These are phyloP conservation scores for Neostapfia colusana DNA, from an alignment of 176 grass and related monocot genomes.

Conservation along the genomic window DNA sequence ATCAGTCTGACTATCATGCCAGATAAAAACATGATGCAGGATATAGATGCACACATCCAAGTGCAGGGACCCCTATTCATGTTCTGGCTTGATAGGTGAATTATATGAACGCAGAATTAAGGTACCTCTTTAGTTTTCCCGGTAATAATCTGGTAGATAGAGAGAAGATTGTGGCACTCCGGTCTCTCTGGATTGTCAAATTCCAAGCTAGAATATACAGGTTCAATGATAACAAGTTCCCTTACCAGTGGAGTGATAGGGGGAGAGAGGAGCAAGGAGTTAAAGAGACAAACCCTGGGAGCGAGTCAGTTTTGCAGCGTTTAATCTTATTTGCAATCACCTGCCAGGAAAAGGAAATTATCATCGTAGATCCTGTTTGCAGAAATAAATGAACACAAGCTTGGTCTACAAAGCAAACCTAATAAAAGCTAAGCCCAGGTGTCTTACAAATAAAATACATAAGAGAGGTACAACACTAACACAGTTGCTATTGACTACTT, in stretches of 20 bases:
- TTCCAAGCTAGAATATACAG: slow-evolving; percentile 63
- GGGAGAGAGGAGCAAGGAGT: neutral
- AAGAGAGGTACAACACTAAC: slow-evolving; percentile 10
- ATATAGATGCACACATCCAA: slow-evolving; percentile 25
- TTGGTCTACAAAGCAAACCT: neutral
- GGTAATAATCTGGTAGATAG: slow-evolving; percentile 78
- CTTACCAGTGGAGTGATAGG: neutral
- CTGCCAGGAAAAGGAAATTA: slow-evolving; percentile 47
- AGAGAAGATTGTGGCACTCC: slow-evolving; percentile 96
- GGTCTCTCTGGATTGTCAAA: slow-evolving; percentile 93
- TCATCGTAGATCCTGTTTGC: slow-evolving; percentile 31
- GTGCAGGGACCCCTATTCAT: slow-evolving; percentile 13
- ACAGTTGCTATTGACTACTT: slow-evolving; percentile 35
- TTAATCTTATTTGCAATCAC: slow-evolving; percentile 93
- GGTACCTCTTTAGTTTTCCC: slow-evolving; percentile 90
- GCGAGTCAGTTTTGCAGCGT: slow-evolving; percentile 92
- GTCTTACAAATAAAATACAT: neutral
- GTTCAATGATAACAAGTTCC: slow-evolving; percentile 24
- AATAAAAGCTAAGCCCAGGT: neutral
- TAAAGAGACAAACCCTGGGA: slow-evolving; percentile 63
- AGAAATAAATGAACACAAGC: slow-evolving; percentile 5
- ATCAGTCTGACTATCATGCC: slow-evolving; percentile 13
- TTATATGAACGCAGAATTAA: neutral
- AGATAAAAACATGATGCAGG: slow-evolving; percentile 7
- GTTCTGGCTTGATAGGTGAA: slow-evolving; percentile 12